These are phyloP conservation scores for Tanozyma kutaoensis DNA, from an alignment of 805 yeast genomes.

Conservation along the genomic window DNA sequence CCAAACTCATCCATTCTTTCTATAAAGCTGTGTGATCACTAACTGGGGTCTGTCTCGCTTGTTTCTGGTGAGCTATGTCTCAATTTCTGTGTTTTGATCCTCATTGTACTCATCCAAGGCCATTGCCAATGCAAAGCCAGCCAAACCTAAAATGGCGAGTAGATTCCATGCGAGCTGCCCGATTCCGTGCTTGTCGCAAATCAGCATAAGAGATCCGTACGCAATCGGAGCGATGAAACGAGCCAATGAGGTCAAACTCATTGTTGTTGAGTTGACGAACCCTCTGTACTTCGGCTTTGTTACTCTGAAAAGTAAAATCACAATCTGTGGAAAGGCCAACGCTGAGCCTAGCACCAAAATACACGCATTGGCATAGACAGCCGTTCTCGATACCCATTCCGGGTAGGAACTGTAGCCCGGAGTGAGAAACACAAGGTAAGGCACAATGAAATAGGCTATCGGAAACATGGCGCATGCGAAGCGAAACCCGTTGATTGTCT, in stretches of 20 bases:
- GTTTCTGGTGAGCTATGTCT: no score
- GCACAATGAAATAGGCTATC: conserved; percentile 29
- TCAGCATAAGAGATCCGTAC: conserved; percentile 35
- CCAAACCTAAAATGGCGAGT: no score
- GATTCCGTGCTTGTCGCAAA: conserved; percentile 10
- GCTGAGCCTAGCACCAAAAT: conserved; percentile 25
- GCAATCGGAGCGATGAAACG: conserved; percentile 42
- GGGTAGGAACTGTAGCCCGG: conserved; percentile 12
- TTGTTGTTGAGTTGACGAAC: conserved; percentile 42
- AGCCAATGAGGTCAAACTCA: conserved; percentile 40
- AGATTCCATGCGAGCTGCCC: conserved; percentile 23
- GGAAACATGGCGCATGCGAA: conserved; percentile 28
- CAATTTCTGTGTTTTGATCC: no score
- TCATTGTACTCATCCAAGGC: no score
- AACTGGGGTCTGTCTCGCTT: no score
- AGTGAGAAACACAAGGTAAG: conserved; percentile 33
- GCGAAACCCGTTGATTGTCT: conserved; percentile 31
- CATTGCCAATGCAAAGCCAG: no score
- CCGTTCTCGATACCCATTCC: conserved; percentile 6
- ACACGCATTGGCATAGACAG: conserved; percentile 14
- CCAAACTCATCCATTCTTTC: no score
- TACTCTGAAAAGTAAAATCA: conserved; percentile 40
- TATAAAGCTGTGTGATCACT: no score
- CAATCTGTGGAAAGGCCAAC: conserved; percentile 37
- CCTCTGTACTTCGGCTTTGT: conserved; percentile 43